These are phyloP conservation scores for Komagataella populi DNA, from an alignment of 805 yeast species.

Conservation along the genomic window DNA sequence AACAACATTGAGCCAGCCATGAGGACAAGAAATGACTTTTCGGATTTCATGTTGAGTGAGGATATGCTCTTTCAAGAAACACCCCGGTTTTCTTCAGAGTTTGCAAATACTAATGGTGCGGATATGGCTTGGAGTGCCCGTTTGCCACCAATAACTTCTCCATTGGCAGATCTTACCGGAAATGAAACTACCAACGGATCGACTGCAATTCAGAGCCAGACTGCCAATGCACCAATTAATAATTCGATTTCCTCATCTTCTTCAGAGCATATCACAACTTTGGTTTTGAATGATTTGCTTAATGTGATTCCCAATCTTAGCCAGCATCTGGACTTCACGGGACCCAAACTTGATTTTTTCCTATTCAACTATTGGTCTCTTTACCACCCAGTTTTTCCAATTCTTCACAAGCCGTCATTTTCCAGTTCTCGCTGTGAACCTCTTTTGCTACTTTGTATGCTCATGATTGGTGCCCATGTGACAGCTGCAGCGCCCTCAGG, in stretches of 20 bases:
- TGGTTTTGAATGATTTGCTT: slow-evolving; percentile 9
- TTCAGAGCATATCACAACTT: neutral
- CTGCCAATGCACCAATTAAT: neutral
- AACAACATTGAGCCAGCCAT: neutral
- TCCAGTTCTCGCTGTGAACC: slow-evolving; percentile 31
- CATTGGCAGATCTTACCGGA: neutral
- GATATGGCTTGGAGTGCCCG: neutral
- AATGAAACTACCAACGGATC: slow-evolving; percentile 1
- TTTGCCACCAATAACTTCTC: neutral
- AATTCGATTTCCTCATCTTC: neutral
- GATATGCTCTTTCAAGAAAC: neutral
- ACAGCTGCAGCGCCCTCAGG: slow-evolving; percentile 12
- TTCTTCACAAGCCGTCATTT: slow-evolving; percentile 48
- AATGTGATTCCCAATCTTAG: slow-evolving; percentile 13
- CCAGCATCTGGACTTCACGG: slow-evolving; percentile 15
- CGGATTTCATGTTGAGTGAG: neutral
- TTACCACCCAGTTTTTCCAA: slow-evolving; percentile 46
- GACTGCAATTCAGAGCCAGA: neutral
- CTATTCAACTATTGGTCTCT: slow-evolving; percentile 36
- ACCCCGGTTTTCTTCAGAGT: neutral
- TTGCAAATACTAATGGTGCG: neutral
- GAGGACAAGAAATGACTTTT: neutral
- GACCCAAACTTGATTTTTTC: slow-evolving; percentile 14
- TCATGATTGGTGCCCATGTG: slow-evolving; percentile 36
- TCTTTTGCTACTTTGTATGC: slow-evolving; percentile 38